Evolutionary conservation across 495 filamentous ascomycete species (phyloP).

Genomic region (Penicillium simplicissimum): DNA sequence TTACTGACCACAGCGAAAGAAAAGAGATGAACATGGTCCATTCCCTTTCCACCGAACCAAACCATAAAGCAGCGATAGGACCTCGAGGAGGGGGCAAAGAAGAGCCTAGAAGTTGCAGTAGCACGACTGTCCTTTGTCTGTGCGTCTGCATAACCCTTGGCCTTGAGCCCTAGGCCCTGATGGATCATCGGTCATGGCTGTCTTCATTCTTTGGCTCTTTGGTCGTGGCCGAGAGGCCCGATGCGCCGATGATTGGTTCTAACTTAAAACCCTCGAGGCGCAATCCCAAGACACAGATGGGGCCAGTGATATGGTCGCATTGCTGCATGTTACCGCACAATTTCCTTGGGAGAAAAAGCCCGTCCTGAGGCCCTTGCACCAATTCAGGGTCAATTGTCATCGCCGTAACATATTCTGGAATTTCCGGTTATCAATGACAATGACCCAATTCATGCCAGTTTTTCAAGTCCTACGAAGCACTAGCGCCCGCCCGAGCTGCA

Average conservation of each 20-base stretch:
- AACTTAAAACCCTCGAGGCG: constrained; percentile 9
- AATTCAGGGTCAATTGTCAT: neutral
- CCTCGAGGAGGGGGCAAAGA: constrained; percentile 3
- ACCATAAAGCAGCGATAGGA: neutral
- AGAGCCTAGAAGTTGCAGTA: neutral
- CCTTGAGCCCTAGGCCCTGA: neutral
- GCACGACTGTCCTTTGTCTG: constrained; percentile 20
- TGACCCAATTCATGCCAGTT: too few species aligned
- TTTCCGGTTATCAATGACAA: too few species aligned
- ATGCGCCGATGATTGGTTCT: constrained; percentile 17
- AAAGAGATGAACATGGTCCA: neutral
- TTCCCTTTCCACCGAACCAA: neutral
- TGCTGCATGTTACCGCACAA: constrained; percentile 23
- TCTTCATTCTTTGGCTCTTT: neutral
- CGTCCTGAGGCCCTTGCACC: neutral
- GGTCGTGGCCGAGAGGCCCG: constrained; percentile 1
- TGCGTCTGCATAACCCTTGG: constrained; percentile 18
- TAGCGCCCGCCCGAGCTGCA: neutral
- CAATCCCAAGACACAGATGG: constrained; percentile 2
- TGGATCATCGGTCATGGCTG: too few species aligned
- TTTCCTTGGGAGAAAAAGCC: neutral
- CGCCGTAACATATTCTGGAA: too few species aligned
- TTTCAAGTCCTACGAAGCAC: neutral
- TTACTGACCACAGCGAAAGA: neutral
- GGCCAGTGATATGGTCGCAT: constrained; percentile 18